Conservation (phyloP, 768 basidiomycete genomes). For the Trametes coccinea region DNA sequence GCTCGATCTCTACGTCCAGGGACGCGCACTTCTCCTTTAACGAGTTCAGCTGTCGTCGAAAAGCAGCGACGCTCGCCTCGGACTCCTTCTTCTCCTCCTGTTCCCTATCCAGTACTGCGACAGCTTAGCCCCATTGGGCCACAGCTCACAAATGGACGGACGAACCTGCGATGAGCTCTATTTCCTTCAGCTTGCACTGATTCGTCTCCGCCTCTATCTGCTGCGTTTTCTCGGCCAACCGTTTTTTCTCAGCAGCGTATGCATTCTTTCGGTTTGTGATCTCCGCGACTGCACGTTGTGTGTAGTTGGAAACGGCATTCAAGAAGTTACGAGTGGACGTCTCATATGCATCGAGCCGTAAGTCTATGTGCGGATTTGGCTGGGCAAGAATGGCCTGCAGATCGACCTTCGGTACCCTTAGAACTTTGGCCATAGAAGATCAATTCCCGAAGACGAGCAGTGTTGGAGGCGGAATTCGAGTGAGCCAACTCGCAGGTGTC, state of each 20-base stretch:
- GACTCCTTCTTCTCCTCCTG: slow-evolving; percentile 73
- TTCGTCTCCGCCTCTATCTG: slow-evolving; percentile 69
- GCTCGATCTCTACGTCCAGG: slow-evolving; percentile 71
- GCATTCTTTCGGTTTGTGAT: slow-evolving; percentile 67
- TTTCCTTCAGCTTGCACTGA: slow-evolving; percentile 75
- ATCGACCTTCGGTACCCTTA: slow-evolving; percentile 54
- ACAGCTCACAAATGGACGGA: slow-evolving; percentile 7
- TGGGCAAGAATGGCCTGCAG: slow-evolving; percentile 52
- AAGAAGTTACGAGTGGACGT: slow-evolving; percentile 70
- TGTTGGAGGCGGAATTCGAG: too few species aligned
- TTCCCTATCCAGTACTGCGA: slow-evolving; percentile 62
- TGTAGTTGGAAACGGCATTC: slow-evolving; percentile 71
- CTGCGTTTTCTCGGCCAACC: slow-evolving; percentile 58
- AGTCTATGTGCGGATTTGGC: slow-evolving; percentile 65
- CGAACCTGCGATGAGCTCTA: slow-evolving; percentile 77
- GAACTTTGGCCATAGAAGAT: slow-evolving; percentile 23
- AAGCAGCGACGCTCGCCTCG: slow-evolving; percentile 57
- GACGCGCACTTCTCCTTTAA: slow-evolving; percentile 58
- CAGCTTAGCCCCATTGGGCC: background rate
- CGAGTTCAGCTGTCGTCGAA: slow-evolving; percentile 66
- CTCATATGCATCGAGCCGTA: slow-evolving; percentile 61
- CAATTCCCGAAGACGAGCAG: too few species aligned
- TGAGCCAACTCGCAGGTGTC: too few species aligned
- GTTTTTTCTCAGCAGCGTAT: slow-evolving; percentile 64
- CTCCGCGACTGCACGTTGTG: slow-evolving; percentile 65